Evolutionary conservation across 805 yeast species (phyloP).

Genomic region (Naumovozyma castellii): DNA sequence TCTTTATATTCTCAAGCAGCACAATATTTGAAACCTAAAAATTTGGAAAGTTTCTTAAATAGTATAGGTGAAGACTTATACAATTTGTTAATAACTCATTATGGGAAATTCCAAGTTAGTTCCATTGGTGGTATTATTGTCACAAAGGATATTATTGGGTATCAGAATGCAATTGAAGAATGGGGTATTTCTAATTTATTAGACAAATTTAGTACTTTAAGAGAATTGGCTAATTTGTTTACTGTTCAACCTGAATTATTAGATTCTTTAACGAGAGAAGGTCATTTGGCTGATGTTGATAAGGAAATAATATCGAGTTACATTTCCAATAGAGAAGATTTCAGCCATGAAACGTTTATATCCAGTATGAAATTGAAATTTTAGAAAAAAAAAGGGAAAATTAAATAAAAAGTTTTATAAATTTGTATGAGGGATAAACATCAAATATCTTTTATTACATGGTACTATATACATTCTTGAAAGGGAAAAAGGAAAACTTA

Average conservation of each 20-base stretch:
- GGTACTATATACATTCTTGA: not conserved
- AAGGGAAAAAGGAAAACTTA: too few relatives aligned
- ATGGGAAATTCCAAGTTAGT: conserved; percentile 64
- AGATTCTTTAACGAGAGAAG: conserved; percentile 71
- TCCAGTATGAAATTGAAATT: conserved; percentile 19
- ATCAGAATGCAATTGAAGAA: conserved; percentile 55
- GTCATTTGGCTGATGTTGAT: conserved; percentile 60
- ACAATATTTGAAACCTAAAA: conserved; percentile 35
- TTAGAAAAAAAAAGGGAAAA: conserved; percentile 5
- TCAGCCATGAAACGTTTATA: conserved; percentile 35
- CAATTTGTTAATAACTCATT: conserved; percentile 55
- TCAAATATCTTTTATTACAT: not conserved
- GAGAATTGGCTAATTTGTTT: conserved; percentile 76
- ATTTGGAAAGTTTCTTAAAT: conserved; percentile 41
- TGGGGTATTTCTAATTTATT: conserved; percentile 57
- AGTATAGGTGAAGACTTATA: conserved; percentile 53
- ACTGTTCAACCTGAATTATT: conserved; percentile 76
- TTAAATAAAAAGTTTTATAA: not conserved
- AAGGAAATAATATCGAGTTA: conserved; percentile 55
- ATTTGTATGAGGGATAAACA: not conserved
- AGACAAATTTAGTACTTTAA: conserved; percentile 56
- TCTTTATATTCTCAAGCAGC: conserved; percentile 27
- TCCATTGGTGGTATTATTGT: conserved; percentile 75
- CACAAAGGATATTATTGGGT: conserved; percentile 73
- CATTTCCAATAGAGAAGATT: conserved; percentile 62